A percentile compares a stretch with the other conserved stretches of the same genome.
Conservation (phyloP, 2,329 filamentous ascomycete species). For the Huntiella decipiens region DNA sequence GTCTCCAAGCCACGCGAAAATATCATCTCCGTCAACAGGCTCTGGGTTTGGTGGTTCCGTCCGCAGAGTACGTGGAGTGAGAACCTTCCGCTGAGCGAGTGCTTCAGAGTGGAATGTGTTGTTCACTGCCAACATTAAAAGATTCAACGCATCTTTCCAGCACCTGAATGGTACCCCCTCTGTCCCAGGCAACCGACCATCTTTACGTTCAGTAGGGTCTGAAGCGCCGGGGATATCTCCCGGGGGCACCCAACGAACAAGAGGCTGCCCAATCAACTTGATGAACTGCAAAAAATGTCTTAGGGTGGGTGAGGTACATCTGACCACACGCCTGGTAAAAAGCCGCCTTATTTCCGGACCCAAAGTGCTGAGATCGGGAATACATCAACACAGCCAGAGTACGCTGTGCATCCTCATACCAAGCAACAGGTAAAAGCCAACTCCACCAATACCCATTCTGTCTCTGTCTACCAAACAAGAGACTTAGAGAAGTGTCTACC, state of each 20-base stretch:
- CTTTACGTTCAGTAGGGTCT: conserved; percentile 16
- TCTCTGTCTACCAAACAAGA: no score
- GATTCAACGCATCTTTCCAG: conserved; percentile 42
- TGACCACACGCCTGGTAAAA: conserved; percentile 39
- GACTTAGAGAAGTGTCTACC: no score
- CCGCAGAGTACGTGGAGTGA: conserved; percentile 13
- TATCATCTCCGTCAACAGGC: conserved; percentile 20
- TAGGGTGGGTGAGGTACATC: conserved; percentile 34
- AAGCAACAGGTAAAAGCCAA: no score
- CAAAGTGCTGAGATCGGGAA: no score
- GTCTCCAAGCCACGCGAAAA: conserved; percentile 37
- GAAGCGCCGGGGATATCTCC: conserved; percentile 14
- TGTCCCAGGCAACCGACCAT: conserved; percentile 3
- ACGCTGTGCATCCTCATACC: no score
- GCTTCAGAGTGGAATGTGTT: conserved; percentile 13
- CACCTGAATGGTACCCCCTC: conserved; percentile 30
- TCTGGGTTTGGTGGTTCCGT: conserved; percentile 22
- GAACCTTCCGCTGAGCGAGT: no score
- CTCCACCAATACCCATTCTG: no score
- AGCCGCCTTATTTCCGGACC: conserved; percentile 34
- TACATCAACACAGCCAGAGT: no score
- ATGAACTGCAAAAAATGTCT: conserved; percentile 35
- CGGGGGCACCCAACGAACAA: conserved; percentile 32
- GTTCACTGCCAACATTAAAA: conserved; percentile 32
- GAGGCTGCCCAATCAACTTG: conserved; percentile 32